phyloP scores from a whole-genome alignment of 2,329 filamentous ascomycete species.

The Leptographium galeiforme region DNA sequence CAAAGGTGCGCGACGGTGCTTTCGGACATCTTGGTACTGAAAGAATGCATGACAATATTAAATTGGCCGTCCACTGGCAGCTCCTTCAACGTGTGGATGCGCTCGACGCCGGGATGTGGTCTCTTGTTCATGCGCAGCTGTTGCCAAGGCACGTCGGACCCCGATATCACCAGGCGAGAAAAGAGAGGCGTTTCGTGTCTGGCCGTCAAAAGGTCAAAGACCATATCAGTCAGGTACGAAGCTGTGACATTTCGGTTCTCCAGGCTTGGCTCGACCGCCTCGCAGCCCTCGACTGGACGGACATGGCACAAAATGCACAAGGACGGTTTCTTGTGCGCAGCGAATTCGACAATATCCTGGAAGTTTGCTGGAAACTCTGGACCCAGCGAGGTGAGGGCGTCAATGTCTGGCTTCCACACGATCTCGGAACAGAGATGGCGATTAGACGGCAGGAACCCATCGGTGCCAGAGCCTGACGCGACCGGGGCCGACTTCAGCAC shows the following conservation, averaged over 20 bases:
- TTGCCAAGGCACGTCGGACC: conserved; percentile 1
- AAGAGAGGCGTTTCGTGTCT: conserved; percentile 19
- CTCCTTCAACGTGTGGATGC: not conserved
- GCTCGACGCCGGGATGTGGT: not conserved
- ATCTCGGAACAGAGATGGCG: conserved; percentile 35
- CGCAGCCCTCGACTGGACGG: not conserved
- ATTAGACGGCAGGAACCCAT: conserved; percentile 32
- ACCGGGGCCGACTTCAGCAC: conserved; percentile 25
- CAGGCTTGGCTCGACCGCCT: not conserved
- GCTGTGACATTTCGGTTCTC: not conserved
- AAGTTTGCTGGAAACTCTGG: conserved; percentile 8
- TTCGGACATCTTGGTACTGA: not conserved
- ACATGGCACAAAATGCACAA: conserved; percentile 24
- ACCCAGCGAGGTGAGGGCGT: conserved; percentile 10
- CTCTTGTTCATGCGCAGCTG: not conserved
- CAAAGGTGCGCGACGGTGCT: not conserved
- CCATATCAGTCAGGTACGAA: not conserved
- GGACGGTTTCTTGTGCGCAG: conserved; percentile 26
- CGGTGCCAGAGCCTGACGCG: conserved; percentile 14
- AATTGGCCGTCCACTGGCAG: not conserved
- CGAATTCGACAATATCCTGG: conserved; percentile 16
- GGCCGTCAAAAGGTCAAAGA: conserved; percentile 16
- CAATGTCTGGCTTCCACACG: conserved; percentile 29
- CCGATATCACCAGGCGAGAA: conserved; percentile 19
- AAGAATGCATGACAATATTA: conserved; percentile 3